Percentiles rank a stretch among this genome's conserved stretches.
phyloP scores from a whole-genome alignment of 768 basidiomycete species.

The Kwoniella shandongensis region DNA sequence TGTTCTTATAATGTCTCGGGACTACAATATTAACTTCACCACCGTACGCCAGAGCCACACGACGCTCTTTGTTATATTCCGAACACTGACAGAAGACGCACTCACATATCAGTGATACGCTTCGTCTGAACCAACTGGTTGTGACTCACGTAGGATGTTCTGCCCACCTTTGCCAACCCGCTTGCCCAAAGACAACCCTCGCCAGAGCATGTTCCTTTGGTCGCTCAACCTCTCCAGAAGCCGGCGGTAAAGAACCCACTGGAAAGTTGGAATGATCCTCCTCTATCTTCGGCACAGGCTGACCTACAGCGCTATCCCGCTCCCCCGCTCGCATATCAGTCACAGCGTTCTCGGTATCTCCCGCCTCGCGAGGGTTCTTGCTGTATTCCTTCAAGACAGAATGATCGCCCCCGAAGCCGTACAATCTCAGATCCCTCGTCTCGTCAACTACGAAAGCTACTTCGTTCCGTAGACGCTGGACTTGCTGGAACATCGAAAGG shows the following conservation, averaged over 20 bases:
- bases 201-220: slow-evolving; percentile 9
- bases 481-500: slow-evolving; percentile 37
- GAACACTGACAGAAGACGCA: slow-evolving; percentile 5
- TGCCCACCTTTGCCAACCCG: slow-evolving; percentile 22
- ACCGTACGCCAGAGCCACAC: slow-evolving; percentile 31
- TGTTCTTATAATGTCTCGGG: too few species aligned
- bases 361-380: too few species aligned
- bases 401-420: slow-evolving; percentile 8
- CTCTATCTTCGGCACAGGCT: background rate
- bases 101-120: background rate
- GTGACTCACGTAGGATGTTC: slow-evolving; percentile 38
- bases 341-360: too few species aligned
- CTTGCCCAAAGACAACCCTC: slow-evolving; percentile 25
- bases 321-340: background rate
- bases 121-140: background rate
- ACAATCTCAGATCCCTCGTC: slow-evolving; percentile 33
- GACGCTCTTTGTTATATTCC: slow-evolving; percentile 14
- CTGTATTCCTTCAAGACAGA: background rate
- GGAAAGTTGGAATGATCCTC: background rate
- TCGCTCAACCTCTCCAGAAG: background rate
- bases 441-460: slow-evolving; percentile 39
- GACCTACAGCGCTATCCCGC: background rate
- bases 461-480: slow-evolving; percentile 36
- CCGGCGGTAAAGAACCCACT: too few species aligned
- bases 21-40: slow-evolving; percentile 19